A percentile compares a stretch with the other conserved stretches of the same genome.
Conservation (phyloP, 2,329 filamentous ascomycete genomes). For the Alternaria rosae region DNA sequence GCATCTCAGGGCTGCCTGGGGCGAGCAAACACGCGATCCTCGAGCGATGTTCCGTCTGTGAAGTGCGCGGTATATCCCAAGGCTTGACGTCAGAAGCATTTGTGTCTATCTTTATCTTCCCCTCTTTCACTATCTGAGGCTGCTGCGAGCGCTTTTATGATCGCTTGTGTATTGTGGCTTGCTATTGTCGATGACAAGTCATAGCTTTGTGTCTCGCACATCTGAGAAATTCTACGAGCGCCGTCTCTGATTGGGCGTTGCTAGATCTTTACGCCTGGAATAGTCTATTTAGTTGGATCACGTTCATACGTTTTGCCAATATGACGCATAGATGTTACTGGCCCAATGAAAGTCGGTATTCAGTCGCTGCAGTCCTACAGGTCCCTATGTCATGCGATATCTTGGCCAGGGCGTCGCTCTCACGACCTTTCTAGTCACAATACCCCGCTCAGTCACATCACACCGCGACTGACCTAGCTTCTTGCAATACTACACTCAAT, state of each 20-base stretch:
- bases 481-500: neutral
- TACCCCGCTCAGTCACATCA: neutral
- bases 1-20: neutral
- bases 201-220: neutral
- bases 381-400: neutral
- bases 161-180: neutral
- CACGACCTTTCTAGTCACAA: neutral
- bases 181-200: neutral
- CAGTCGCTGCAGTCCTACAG: neutral
- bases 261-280: neutral
- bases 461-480: neutral
- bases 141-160: neutral
- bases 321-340: neutral
- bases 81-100: neutral
- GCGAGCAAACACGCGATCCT: neutral
- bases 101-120: neutral
- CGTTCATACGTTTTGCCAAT: neutral
- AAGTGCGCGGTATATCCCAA: neutral
- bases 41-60: neutral
- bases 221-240: neutral
- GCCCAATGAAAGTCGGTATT: neutral
- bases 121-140: neutral
- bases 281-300: neutral
- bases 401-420: neutral
- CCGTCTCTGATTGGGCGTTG: neutral